Base-by-base conservation (phyloP, 176 grass and related monocot species). In the Triticum dicoccoides region DNA sequence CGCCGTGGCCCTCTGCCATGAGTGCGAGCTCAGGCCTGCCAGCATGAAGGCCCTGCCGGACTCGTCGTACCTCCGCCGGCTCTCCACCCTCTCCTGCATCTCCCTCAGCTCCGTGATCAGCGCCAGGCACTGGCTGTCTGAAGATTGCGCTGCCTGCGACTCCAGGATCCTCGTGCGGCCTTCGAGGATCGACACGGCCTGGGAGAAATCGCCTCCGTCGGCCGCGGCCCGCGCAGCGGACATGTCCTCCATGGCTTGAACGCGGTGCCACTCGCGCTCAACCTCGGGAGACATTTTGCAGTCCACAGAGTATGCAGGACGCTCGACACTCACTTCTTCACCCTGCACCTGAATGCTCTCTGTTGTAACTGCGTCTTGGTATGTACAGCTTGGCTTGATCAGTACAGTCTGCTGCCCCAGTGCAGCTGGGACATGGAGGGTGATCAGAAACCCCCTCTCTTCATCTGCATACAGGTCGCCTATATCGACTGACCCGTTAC, bases 381-480 rank as follows among this genome's bases (percentile, higher is more conserved):
- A 94, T 59, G 58, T 65, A 24, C 92, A 96, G 23, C 65, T 89
- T 68, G 88, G 84, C 88, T 87, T 83, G 32, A 96, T 88, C 66
- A 98, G 77, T 18, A 81, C 33, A 65, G 73, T 79, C 58, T 91
- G 83, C 58, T 91, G 86, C n/a, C 86, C 90, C 25, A 39, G 59
- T 25, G 27, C 72, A 45, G 72, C 70, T 65, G 95, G 87, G 86
- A 93, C 70, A 78, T 82, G 56, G 63, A 86, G 18, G 79, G 62
- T 86, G 88, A 95, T 25, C 77, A 86, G 78, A 91, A 98, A 96
- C 8, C 86, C 91, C 85, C 96, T 94, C 84, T 94, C 96, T 84
- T 98, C 96, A 51, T 98, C 96, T 61, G 96, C 93, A 80, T 98
- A 98, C 6, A 98, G 71, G 66, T 98, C 91, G 8, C 91, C 96